phyloP scores from a whole-genome alignment of 2,329 filamentous ascomycete genomes.

The Purpureocillium takamizusanense region DNA sequence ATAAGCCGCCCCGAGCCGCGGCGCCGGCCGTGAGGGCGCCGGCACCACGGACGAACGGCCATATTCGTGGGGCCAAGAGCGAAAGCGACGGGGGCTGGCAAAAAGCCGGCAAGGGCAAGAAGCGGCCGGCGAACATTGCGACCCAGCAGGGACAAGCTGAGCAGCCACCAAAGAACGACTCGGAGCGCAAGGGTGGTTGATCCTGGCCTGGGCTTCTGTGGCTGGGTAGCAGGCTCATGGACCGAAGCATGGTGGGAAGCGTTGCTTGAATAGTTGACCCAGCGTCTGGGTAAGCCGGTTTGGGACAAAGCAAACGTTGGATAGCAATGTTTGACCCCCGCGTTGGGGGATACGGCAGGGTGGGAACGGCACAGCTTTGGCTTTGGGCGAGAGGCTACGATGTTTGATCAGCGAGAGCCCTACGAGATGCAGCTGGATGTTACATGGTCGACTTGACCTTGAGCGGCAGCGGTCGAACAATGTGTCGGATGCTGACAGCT shows the following conservation, averaged over 20 bases:
- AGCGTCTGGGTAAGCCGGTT: not conserved
- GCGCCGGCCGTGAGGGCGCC: slow-evolving; percentile 24
- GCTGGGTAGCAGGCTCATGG: not conserved
- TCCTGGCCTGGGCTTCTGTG: not conserved
- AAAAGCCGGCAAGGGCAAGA: slow-evolving; percentile 41
- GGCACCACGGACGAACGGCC: slow-evolving; percentile 39
- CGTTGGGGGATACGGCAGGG: too few relatives aligned
- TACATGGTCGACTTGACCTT: too few relatives aligned
- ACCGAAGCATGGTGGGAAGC: not conserved
- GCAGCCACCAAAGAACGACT: slow-evolving; percentile 46
- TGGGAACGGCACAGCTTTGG: too few relatives aligned
- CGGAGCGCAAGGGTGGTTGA: slow-evolving; percentile 56
- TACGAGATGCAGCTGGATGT: too few relatives aligned
- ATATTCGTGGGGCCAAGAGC: slow-evolving; percentile 44
- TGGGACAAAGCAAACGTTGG: not conserved
- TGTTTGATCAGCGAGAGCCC: too few relatives aligned
- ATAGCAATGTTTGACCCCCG: not conserved
- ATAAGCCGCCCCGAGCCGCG: slow-evolving; percentile 13
- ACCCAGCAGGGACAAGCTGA: slow-evolving; percentile 33
- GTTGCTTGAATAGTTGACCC: not conserved
- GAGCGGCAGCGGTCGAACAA: too few relatives aligned
- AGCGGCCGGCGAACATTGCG: slow-evolving; percentile 21
- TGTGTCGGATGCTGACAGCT: too few relatives aligned
- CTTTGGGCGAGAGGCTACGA: too few relatives aligned
- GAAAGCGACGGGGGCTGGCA: slow-evolving; percentile 50